These are phyloP conservation scores for Thraustochytrium striatum DNA, from an alignment of 352 stramenopile species.

Conservation along the genomic window DNA sequence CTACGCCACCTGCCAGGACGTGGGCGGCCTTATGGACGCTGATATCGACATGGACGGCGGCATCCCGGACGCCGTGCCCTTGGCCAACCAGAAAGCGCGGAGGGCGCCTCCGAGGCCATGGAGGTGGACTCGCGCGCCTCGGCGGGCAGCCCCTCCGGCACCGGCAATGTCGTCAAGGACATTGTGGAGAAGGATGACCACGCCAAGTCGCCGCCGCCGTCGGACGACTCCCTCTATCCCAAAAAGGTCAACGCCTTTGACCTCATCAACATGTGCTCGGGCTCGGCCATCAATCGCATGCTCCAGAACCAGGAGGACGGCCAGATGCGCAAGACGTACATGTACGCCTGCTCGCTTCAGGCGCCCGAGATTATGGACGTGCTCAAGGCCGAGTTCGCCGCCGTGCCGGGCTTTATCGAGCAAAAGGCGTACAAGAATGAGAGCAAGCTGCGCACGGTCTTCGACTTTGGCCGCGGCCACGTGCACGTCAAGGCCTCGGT, in stretches of 20 bases:
- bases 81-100: not conserved
- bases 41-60: conserved; percentile 14
- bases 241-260: conserved; percentile 86
- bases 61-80: not conserved
- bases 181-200: conserved; percentile 25
- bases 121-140: not conserved
- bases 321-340: not conserved
- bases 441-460: conserved; percentile 29
- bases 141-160: not conserved
- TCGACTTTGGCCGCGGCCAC: conserved; percentile 35
- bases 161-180: not conserved
- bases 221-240: conserved; percentile 51
- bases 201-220: not conserved
- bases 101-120: conserved; percentile 25
- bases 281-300: conserved; percentile 71
- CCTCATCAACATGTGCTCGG: conserved; percentile 83
- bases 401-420: conserved; percentile 26
- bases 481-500: conserved; percentile 31
- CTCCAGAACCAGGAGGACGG: conserved; percentile 33
- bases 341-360: conserved; percentile 10
- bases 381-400: conserved; percentile 15
- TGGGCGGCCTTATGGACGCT: no score
- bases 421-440: conserved; percentile 39
- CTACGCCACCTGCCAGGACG: conserved; percentile 20
- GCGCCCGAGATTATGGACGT: conserved; percentile 25